Base-by-base conservation (phyloP, 371 early-diverging fungal species). In the Mortierella polycephala region DNA sequence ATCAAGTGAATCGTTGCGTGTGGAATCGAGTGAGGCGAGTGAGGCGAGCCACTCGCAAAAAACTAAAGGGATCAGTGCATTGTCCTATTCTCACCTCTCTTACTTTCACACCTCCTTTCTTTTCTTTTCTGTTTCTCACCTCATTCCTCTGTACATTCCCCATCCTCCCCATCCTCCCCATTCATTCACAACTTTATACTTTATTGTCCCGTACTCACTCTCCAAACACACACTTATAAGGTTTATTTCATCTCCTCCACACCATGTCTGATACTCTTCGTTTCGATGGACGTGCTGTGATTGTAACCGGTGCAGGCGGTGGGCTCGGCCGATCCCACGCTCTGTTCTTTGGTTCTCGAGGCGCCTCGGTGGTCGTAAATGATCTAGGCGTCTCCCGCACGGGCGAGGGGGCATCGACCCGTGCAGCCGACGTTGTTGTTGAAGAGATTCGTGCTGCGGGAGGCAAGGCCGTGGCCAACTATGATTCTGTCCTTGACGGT, bases 291-390 rank as follows among this genome's bases (percentile, higher is more conserved):
- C 90, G 94, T 70, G 98, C 98, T 21, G 98, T 93, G 54, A 90
- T 98, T 75, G 92, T 99, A 67, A 98, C 99, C 57, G 99, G 99
- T 58, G 99, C 98, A 64, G 99, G 99, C 66, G 98, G 98, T 75
- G 96, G 96, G 50, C 87, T 96, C 42, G 96, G 96, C 63, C 89
- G 89, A 83, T 94, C 94, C 20, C 98, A 99, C 87, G 96, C 99
- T 45, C 85, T 93, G 55, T 94, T 90, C 83, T 97, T 97, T 82
- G 95, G 94, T 14, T 85, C 89, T 21, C 90, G 97, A 59, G 99
- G 98, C 72, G 94, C 93, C 62, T 88, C 88, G 46, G 94, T 96
- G 11, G 94, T 96, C 49, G 94, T 96, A 41, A 96, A 95, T 74
- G 99, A 99, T 80, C 89, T 98, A 41, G 99, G 99, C 59, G 90